Evolutionary conservation across 805 yeast genomes (phyloP).

Genomic region (Ogataea thermomethanolica): DNA sequence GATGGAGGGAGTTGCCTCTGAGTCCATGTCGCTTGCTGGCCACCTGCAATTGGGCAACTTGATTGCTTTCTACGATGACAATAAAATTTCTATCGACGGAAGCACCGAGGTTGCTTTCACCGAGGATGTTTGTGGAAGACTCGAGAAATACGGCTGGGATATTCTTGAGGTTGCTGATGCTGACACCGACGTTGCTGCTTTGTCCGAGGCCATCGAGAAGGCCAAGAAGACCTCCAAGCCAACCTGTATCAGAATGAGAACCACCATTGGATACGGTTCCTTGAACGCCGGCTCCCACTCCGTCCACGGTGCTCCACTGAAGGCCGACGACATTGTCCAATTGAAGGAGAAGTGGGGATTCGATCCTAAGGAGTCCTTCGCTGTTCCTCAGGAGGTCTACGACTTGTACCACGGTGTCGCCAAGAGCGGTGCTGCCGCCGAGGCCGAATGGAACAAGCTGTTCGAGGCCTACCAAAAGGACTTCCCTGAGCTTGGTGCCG

Average conservation of each 20-base stretch:
- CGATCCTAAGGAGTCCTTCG: conserved; percentile 78
- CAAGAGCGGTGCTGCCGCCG: conserved; percentile 60
- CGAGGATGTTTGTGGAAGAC: conserved; percentile 82
- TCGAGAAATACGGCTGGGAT: conserved; percentile 95
- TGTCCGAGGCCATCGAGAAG: conserved; percentile 66
- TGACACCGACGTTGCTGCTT: conserved; percentile 69
- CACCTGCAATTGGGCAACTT: conserved; percentile 90
- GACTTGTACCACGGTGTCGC: conserved; percentile 59
- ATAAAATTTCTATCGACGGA: conserved; percentile 96
- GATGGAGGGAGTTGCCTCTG: conserved; percentile 96
- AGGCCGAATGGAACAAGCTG: conserved; percentile 70
- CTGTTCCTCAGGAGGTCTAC: conserved; percentile 79
- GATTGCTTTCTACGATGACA: conserved; percentile 95
- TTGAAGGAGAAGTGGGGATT: conserved; percentile 82
- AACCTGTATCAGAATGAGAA: conserved; percentile 79
- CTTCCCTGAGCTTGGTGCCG: conserved; percentile 78
- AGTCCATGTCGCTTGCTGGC: conserved; percentile 93
- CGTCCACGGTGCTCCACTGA: conserved; percentile 96
- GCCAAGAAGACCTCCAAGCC: conserved; percentile 88
- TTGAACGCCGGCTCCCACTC: conserved; percentile 76
- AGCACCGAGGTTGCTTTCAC: conserved; percentile 85
- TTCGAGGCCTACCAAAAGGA: conserved; percentile 59
- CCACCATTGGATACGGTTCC: conserved; percentile 95
- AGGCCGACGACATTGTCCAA: conserved; percentile 87
- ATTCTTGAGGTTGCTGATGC: conserved; percentile 73